Percentiles rank a stretch among this genome's conserved stretches.
phyloP scores from a whole-genome alignment of 306 rosid genomes.

The Corylus heterophylla region DNA sequence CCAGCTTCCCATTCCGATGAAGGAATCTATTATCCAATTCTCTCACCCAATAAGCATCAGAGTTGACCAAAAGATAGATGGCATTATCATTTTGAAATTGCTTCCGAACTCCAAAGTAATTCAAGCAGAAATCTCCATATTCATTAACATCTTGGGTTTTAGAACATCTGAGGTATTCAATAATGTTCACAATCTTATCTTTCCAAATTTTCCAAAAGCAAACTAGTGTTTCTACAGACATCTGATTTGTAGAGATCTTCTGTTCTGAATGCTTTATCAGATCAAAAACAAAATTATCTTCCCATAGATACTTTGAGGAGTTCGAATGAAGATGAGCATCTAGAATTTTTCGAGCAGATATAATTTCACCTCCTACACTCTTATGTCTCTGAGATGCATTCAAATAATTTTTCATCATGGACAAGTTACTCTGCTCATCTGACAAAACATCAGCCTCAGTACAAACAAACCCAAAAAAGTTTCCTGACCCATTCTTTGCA shows the following conservation, averaged over 20 bases:
- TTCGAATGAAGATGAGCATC: conserved; percentile 53
- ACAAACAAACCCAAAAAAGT: conserved; percentile 40
- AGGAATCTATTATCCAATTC: conserved; percentile 31
- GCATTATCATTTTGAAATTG: conserved; percentile 19
- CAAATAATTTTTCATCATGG: conserved; percentile 32
- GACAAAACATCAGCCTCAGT: conserved; percentile 50
- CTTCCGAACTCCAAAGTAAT: conserved; percentile 58
- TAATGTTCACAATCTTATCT: conserved; percentile 37
- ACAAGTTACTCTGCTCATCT: conserved; percentile 22
- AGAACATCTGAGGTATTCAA: conserved; percentile 39
- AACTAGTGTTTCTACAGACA: conserved; percentile 54
- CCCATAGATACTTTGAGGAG: conserved; percentile 42
- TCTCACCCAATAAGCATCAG: conserved; percentile 63
- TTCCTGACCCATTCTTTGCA: conserved; percentile 40
- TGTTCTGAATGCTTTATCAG: conserved; percentile 26
- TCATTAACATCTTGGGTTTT: conserved; percentile 34
- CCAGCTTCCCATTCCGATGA: conserved; percentile 39
- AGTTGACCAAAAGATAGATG: conserved; percentile 42
- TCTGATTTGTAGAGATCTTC: conserved; percentile 29
- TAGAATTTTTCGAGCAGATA: conserved; percentile 56
- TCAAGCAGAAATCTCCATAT: conserved; percentile 49
- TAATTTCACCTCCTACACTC: conserved; percentile 51
- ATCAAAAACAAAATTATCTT: conserved; percentile 35
- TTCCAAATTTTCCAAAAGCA: conserved; percentile 76
- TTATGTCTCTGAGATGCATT: conserved; percentile 32